phyloP scores from a whole-genome alignment of 805 yeast species.

The Yarrowia keelungensis region DNA sequence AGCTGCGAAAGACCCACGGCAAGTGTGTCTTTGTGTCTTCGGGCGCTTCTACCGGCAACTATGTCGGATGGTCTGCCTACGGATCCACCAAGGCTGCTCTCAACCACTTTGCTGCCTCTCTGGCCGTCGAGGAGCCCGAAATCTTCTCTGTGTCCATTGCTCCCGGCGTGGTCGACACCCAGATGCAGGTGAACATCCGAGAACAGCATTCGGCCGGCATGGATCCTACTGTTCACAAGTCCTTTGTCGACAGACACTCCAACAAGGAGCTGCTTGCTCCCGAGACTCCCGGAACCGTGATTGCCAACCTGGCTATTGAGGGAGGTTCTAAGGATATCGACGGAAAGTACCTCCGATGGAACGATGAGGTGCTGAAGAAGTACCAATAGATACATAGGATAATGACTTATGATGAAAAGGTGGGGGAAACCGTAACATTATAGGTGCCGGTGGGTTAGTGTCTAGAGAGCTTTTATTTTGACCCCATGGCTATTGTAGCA shows the following conservation, averaged over 20 bases:
- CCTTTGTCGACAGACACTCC: slow-evolving; percentile 69
- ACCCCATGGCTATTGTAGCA: too few species aligned
- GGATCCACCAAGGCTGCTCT: slow-evolving; percentile 92
- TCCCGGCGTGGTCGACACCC: slow-evolving; percentile 94
- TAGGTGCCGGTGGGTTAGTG: too few species aligned
- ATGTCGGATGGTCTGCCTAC: slow-evolving; percentile 88
- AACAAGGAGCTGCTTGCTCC: slow-evolving; percentile 69
- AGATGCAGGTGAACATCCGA: slow-evolving; percentile 85
- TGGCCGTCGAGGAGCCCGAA: slow-evolving; percentile 71
- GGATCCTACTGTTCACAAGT: slow-evolving; percentile 63
- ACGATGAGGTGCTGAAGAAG: slow-evolving; percentile 42
- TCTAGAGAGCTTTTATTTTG: too few species aligned
- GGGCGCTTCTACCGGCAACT: slow-evolving; percentile 76
- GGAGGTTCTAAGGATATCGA: slow-evolving; percentile 65
- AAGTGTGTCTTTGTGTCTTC: slow-evolving; percentile 81
- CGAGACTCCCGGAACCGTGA: slow-evolving; percentile 72
- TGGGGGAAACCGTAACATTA: too few species aligned
- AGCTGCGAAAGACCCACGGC: slow-evolving; percentile 64
- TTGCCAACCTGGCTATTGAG: slow-evolving; percentile 66
- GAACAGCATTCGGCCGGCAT: slow-evolving; percentile 63
- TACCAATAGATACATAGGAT: background rate
- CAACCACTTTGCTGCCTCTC: slow-evolving; percentile 71
- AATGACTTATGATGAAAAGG: too few species aligned
- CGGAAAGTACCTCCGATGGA: slow-evolving; percentile 72
- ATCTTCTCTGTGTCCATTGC: slow-evolving; percentile 76